Evolutionary conservation across 352 stramenopile species (phyloP).

Genomic region (Phytophthora meadii): DNA sequence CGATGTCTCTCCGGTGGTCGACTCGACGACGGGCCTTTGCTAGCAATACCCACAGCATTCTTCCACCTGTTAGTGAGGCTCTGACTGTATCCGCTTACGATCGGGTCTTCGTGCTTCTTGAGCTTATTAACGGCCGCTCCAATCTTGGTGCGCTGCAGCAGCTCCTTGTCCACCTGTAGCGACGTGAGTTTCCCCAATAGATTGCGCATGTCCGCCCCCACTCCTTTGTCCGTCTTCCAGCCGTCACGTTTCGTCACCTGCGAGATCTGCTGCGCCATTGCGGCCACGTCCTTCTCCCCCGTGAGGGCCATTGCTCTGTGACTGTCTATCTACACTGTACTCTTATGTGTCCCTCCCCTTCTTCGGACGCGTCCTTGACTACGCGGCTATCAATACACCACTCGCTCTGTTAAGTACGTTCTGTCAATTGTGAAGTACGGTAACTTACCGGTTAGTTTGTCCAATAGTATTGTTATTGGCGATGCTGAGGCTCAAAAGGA

Average conservation of each 20-base stretch:
- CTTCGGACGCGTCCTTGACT: constrained; percentile 8
- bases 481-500: constrained; percentile 10
- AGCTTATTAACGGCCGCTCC: constrained; percentile 85
- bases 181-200: constrained; percentile 81
- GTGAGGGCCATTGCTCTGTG: constrained; percentile 29
- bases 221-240: constrained; percentile 67
- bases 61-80: constrained; percentile 90
- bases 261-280: constrained; percentile 80
- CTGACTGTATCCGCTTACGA: constrained; percentile 80
- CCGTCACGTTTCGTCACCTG: constrained; percentile 62
- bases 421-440: neutral
- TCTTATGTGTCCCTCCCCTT: neutral
- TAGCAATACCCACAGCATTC: constrained; percentile 61
- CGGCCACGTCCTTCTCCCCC: constrained; percentile 59
- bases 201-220: constrained; percentile 69
- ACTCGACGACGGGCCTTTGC: constrained; percentile 3
- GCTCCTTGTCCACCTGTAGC: constrained; percentile 75
- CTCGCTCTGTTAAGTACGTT: neutral
- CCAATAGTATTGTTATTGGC: too few relatives aligned
- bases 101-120: constrained; percentile 85
- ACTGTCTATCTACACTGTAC: neutral
- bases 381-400: constrained; percentile 23
- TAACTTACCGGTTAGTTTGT: too few relatives aligned
- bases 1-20: constrained; percentile 18
- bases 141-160: constrained; percentile 82